Evolutionary conservation across 352 stramenopile genomes (phyloP), one percentile per base, ranked within the genome.

Genomic region (Pythium biforme): DNA sequence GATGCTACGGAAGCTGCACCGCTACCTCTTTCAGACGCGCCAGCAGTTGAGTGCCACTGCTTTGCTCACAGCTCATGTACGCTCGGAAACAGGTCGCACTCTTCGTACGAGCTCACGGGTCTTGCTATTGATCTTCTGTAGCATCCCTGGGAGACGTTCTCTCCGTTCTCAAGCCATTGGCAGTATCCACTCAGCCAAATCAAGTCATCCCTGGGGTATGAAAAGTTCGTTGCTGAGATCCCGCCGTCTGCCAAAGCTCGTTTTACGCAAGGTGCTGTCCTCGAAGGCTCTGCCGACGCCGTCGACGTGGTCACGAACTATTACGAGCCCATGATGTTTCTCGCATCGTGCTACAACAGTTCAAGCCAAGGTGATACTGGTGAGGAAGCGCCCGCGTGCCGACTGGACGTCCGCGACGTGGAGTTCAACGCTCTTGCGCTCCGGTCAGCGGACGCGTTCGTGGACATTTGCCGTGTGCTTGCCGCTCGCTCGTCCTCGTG

Each of bases 61-160:
- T 49, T 70, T 90, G 17, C 66, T 89, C 11, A 51, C 65, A 19
- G 61, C 69, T 20, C 74, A 77, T 65, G 81, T 90, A 46, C 25
- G 55, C 15, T 25, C 15, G 6, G 9, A 43, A n/a, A 20, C 12
- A 7, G 37, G 14, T 43, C 14, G 15, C 4, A 43, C 1, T n/a
- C 4, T 17, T 43, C 11, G n/a, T n/a, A 7, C 11, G 37, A n/a
- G 17, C 37, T 43, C 12, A 43, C 37, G 37, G 17, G n/a, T 19
- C 17, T 43, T n/a, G 19, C 2, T 43, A 5, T 43, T 43, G 37
- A 43, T 43, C 31, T 34, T 43, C 37, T 29, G 52, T 54, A 95
- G 86, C 86, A 95, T 52, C 86, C 84, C 8, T 95, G 86, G 86
- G 86, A 95, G 47, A 92, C 82, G n/a, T 89, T 95, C 62, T 90